phyloP scores from a whole-genome alignment of 371 early-diverging fungal species.

The Rhizopus arrhizus region DNA sequence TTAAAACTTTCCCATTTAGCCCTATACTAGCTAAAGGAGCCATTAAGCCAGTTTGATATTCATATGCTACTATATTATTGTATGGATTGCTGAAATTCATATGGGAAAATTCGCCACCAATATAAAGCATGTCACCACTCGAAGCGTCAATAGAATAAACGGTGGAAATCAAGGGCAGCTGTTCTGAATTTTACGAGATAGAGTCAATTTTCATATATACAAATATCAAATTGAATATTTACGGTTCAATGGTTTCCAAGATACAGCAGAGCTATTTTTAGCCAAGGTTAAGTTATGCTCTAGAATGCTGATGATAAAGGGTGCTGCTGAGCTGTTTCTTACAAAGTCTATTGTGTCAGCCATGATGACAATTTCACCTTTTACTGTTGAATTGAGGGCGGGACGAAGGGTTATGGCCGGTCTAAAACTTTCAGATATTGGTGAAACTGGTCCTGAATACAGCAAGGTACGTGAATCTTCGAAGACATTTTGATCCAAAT shows the following conservation, averaged over 20 bases:
- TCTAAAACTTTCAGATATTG: constrained; percentile 26
- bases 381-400: constrained; percentile 24
- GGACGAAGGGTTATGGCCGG: constrained; percentile 26
- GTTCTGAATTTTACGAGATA: constrained; percentile 26
- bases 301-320: constrained; percentile 33
- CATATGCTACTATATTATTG: constrained; percentile 36
- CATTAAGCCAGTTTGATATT: constrained; percentile 19
- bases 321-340: constrained; percentile 28
- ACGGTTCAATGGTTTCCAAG: constrained; percentile 44
- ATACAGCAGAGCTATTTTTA: constrained; percentile 18
- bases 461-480: constrained; percentile 45
- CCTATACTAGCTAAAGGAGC: constrained; percentile 23
- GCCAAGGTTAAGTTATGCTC: constrained; percentile 35
- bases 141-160: constrained; percentile 39
- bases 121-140: constrained; percentile 33
- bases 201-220: no score
- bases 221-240: not conserved
- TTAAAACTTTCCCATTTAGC: constrained; percentile 33
- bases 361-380: constrained; percentile 27
- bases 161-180: constrained; percentile 34
- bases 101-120: constrained; percentile 40
- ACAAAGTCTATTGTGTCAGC: constrained; percentile 35
- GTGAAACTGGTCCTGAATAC: constrained; percentile 49
- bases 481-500: constrained; percentile 41
- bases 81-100: constrained; percentile 14